Evolutionary conservation across 2,329 filamentous ascomycete genomes (phyloP).

Genomic region (Alternaria panax): DNA sequence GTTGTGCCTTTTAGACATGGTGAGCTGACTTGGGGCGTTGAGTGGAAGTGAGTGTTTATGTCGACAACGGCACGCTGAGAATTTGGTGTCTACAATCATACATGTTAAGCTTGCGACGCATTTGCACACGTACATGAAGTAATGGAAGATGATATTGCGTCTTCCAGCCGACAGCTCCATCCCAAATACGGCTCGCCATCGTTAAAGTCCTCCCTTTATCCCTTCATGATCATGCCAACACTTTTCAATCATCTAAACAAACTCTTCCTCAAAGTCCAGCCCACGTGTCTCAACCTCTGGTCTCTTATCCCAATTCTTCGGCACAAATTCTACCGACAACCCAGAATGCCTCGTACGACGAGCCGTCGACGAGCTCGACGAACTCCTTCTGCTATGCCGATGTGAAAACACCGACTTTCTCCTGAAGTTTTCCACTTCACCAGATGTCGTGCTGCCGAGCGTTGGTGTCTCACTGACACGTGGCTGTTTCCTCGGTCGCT

Average conservation of each 20-base stretch:
- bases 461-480: background rate
- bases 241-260: background rate
- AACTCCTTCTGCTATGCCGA: background rate
- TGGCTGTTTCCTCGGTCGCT: background rate
- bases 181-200: no score
- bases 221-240: no score
- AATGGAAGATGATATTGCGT: background rate
- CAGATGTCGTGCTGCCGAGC: no score
- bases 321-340: constrained; percentile 17
- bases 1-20: constrained; percentile 72
- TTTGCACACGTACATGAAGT: rapidly evolving
- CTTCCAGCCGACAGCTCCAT: no score
- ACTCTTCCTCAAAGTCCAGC: background rate
- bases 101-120: background rate
- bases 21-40: constrained; percentile 65
- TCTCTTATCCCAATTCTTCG: constrained; percentile 22
- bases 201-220: background rate
- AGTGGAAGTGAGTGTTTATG: constrained; percentile 38
- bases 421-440: background rate
- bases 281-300: background rate
- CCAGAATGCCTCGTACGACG: constrained; percentile 28
- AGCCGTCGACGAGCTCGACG: background rate
- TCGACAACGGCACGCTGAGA: no score
- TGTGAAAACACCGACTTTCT: background rate
- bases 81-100: background rate